These are phyloP conservation scores for Botryosphaeria dothidea DNA, from an alignment of 2,329 filamentous ascomycete species.

Conservation along the genomic window DNA sequence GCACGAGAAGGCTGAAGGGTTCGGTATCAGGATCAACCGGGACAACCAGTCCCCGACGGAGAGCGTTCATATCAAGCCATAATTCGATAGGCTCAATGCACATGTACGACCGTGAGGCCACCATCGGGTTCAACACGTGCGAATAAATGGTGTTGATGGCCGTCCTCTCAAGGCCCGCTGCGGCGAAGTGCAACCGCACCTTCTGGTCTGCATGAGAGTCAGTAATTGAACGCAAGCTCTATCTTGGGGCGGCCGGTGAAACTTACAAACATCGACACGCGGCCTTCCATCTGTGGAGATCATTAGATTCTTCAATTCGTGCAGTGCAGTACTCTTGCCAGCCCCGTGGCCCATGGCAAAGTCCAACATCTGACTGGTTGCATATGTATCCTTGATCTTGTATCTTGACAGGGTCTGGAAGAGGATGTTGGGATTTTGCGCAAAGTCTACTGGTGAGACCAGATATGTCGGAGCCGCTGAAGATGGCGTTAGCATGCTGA, in stretches of 20 bases:
- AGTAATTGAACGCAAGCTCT: background rate
- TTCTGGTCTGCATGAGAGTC: constrained; percentile 64
- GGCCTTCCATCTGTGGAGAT: constrained; percentile 89
- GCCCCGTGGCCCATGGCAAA: constrained; percentile 86
- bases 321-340: constrained; percentile 89
- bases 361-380: constrained; percentile 97
- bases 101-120: constrained; percentile 97
- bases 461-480: constrained; percentile 91
- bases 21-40: constrained; percentile 86
- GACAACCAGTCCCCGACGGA: constrained; percentile 82
- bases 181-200: constrained; percentile 89
- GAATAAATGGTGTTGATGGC: constrained; percentile 99
- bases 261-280: constrained; percentile 78
- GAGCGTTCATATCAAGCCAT: constrained; percentile 83
- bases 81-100: constrained; percentile 98
- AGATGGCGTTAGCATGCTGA: constrained; percentile 30
- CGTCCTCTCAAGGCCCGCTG: constrained; percentile 83
- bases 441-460: constrained; percentile 95
- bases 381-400: constrained; percentile 99
- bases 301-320: constrained; percentile 99
- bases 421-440: constrained; percentile 86
- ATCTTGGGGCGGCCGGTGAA: constrained; percentile 18
- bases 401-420: constrained; percentile 92
- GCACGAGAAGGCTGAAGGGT: constrained; percentile 76
- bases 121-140: constrained; percentile 97